Percentiles rank a stretch among this genome's conserved stretches.
These are phyloP conservation scores for Chaetomiaceae sp. DNA, from an alignment of 2,329 filamentous ascomycete genomes.

Conservation along the genomic window DNA sequence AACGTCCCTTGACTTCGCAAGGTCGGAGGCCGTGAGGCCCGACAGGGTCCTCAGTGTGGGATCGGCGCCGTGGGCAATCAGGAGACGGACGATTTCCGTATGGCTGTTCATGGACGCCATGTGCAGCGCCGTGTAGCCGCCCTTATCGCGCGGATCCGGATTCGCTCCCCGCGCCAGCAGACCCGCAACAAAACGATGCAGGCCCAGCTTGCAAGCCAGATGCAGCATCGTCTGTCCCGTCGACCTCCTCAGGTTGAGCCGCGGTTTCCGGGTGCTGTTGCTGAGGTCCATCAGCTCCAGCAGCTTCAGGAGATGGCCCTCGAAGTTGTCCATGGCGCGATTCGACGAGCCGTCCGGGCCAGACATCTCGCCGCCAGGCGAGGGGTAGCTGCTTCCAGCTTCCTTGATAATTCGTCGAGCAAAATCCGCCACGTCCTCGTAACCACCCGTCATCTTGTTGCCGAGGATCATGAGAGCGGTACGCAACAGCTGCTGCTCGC, in stretches of 20 bases:
- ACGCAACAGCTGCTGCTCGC: constrained; percentile 61
- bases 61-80: constrained; percentile 69
- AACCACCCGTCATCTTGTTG: constrained; percentile 57
- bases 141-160: constrained; percentile 66
- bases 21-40: constrained; percentile 64
- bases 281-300: constrained; percentile 76
- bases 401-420: constrained; percentile 52
- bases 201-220: constrained; percentile 67
- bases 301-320: constrained; percentile 63
- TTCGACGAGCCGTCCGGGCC: constrained; percentile 28
- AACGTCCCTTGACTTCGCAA: constrained; percentile 60
- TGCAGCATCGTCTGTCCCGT: constrained; percentile 79
- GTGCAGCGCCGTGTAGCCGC: constrained; percentile 77
- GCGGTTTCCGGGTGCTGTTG: constrained; percentile 61
- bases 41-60: constrained; percentile 62
- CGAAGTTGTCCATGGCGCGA: constrained; percentile 43
- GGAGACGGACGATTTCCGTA: constrained; percentile 65
- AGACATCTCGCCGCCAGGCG: constrained; percentile 32
- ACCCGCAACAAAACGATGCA: constrained; percentile 69
- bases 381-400: constrained; percentile 30
- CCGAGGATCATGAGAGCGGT: constrained; percentile 60
- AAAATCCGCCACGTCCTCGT: constrained; percentile 55
- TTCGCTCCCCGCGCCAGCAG: constrained; percentile 73
- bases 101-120: constrained; percentile 73
- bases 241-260: constrained; percentile 55